A percentile compares a stretch with the other conserved stretches of the same genome.
Evolutionary conservation across 345 rosid genomes (phyloP).

Genomic region (Corchorus capsularis): DNA sequence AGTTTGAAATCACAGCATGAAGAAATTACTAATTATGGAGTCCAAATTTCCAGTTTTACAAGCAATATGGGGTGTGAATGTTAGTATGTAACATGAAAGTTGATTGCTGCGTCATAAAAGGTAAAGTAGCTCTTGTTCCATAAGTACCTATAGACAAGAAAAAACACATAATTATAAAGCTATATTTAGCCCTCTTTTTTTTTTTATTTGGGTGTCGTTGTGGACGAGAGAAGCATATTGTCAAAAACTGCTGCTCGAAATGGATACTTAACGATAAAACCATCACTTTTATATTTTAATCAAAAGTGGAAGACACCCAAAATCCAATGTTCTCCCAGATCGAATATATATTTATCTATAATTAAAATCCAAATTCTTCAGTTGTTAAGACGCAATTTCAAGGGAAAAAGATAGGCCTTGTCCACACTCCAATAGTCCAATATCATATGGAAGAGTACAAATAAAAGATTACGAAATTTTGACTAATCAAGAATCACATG

Average conservation of each 20-base stretch:
- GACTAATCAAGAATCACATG: neutral
- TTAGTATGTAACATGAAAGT: neutral
- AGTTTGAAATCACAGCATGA: neutral
- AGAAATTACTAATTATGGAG: neutral
- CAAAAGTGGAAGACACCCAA: neutral
- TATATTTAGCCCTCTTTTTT: neutral
- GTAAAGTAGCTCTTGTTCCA: neutral
- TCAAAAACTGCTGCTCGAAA: constrained; percentile 9
- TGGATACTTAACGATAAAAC: neutral
- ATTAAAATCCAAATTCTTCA: neutral
- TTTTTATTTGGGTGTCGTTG: too few species aligned
- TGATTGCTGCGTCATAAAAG: neutral
- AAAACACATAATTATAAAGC: neutral
- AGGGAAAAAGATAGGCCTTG: neutral
- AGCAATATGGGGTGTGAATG: neutral
- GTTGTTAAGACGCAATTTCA: neutral
- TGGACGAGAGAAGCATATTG: neutral
- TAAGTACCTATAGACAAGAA: neutral
- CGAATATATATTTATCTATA: neutral
- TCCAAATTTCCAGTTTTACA: neutral
- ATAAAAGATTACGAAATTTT: neutral
- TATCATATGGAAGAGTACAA: neutral
- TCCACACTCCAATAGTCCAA: neutral
- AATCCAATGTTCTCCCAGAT: neutral
- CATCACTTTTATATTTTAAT: neutral